Evolutionary conservation across 2,329 filamentous ascomycete species (phyloP), one percentile per base, ranked within the genome.

Genomic region (Talaromyces sp.): DNA sequence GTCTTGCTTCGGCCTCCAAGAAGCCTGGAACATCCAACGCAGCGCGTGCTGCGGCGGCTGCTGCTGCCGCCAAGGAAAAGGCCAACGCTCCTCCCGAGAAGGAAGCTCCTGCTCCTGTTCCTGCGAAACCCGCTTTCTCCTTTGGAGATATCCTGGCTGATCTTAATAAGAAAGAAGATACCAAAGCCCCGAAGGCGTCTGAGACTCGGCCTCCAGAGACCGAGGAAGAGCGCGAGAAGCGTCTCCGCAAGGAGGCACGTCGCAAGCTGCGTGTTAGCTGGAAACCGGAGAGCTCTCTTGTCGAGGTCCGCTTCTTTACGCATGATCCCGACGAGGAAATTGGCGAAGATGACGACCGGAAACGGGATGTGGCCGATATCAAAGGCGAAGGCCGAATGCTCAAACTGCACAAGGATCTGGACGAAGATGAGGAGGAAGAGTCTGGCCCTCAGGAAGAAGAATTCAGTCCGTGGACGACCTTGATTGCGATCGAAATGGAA

Each of bases 271-370:
- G 84, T 21, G 85, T 88, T 5, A 79, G 76, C 8, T 88, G 85
- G 79, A 86, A 84, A 62, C 78, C 81, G 0, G 84, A 85, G 63
- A 77, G 81, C 19, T 75, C 78, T 29, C 76, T 88, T 12, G 83
- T 82, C 3, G 77, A 84, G 65, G 77, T 86, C 58, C 79, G 81
- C 52, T 78, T 83, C 55, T 88, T 88, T 69, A 82, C 80, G 27
- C 85, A 86, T 68, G 83, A 87, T 64, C 84, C 84, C 0, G 83
- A 86, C 10, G 85, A 88, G 69, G 85, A 88, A 64, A 71, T 83
- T 59, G 81, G 81, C 17, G 83, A 84, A 53, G 81, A 82, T 50
- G 81, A 83, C 61, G 85, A 81, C 65, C 79, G 83, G 66, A 79
- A 82, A 65, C 81, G 82, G 53, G 83, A 87, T 68, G 81, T 81